Conservation (phyloP, 2,329 filamentous ascomycete genomes). For the Sporothrix sp. region DNA sequence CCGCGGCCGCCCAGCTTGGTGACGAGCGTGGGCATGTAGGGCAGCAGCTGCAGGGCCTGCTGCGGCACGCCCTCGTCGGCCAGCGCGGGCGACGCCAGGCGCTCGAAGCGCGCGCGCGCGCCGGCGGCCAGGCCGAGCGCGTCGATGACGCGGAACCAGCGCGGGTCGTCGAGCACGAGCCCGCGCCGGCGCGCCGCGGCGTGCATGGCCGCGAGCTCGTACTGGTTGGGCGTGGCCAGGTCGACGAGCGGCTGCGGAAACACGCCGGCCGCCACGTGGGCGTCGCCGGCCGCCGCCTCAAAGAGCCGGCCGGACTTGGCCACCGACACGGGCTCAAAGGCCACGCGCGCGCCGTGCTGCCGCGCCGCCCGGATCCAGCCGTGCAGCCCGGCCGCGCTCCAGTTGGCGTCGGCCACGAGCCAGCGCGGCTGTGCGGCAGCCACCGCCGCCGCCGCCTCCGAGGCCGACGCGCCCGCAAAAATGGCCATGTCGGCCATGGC, state of each 20-base stretch:
- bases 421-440: conserved; percentile 53
- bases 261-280: conserved; percentile 17
- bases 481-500: conserved; percentile 96
- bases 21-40: conserved; percentile 75
- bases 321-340: conserved; percentile 83
- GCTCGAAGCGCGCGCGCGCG: conserved; percentile 61
- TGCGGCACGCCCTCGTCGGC: conserved; percentile 77
- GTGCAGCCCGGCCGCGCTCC: conserved; percentile 56
- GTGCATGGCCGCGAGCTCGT: conserved; percentile 76
- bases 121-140: conserved; percentile 57
- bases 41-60: conserved; percentile 73
- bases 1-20: conserved; percentile 73
- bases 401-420: conserved; percentile 82
- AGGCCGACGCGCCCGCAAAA: conserved; percentile 35
- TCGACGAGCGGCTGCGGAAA: conserved; percentile 58
- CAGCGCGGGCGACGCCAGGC: conserved; percentile 55
- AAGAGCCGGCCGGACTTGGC: conserved; percentile 69
- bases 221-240: conserved; percentile 71
- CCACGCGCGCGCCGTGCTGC: conserved; percentile 47
- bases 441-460: conserved; percentile 47
- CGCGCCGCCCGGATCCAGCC: conserved; percentile 58
- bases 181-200: conserved; percentile 53
- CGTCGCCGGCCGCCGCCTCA: conserved; percentile 20
- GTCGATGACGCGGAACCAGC: conserved; percentile 77
- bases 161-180: conserved; percentile 51